phyloP scores from a whole-genome alignment of 2,329 filamentous ascomycete genomes.

The Mycogone perniciosa region DNA sequence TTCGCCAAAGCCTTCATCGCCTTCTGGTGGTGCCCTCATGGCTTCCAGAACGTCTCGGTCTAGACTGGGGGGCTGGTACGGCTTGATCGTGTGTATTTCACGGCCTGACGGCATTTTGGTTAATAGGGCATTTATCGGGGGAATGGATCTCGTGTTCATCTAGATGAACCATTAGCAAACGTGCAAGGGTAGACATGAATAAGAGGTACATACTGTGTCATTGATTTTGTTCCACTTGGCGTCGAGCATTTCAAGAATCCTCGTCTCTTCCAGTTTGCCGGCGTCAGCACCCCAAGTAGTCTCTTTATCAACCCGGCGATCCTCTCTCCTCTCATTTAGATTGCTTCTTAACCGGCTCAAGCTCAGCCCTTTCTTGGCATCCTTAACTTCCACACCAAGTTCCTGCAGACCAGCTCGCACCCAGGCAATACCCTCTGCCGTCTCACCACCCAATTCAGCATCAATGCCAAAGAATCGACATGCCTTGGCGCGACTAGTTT shows the following conservation, averaged over 20 bases:
- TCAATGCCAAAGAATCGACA: slow-evolving; percentile 89
- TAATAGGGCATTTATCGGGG: slow-evolving; percentile 63
- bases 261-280: slow-evolving; percentile 74
- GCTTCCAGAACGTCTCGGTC: slow-evolving; percentile 58
- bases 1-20: slow-evolving; percentile 27
- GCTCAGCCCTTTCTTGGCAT: slow-evolving; percentile 47
- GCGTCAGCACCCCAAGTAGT: slow-evolving; percentile 74
- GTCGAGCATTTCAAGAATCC: slow-evolving; percentile 81
- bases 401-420: slow-evolving; percentile 69
- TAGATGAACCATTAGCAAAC: slow-evolving; percentile 28
- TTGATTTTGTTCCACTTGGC: slow-evolving; percentile 90
- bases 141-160: slow-evolving; percentile 75
- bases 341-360: slow-evolving; percentile 64
- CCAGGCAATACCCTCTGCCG: slow-evolving; percentile 83
- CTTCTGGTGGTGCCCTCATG: slow-evolving; percentile 41
- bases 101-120: slow-evolving; percentile 80
- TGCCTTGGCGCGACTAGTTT: slow-evolving; percentile 73
- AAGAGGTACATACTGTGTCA: slow-evolving; percentile 60
- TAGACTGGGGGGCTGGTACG: slow-evolving; percentile 59
- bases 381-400: slow-evolving; percentile 56
- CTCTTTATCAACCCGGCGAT: slow-evolving; percentile 69
- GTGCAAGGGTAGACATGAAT: fast-evolving
- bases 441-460: slow-evolving; percentile 73
- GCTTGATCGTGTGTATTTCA: slow-evolving; percentile 70
- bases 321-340: slow-evolving; percentile 71